These are phyloP conservation scores for Dianthus caryophyllus DNA, from an alignment of 148 eudicot genomes.

Conservation along the genomic window DNA sequence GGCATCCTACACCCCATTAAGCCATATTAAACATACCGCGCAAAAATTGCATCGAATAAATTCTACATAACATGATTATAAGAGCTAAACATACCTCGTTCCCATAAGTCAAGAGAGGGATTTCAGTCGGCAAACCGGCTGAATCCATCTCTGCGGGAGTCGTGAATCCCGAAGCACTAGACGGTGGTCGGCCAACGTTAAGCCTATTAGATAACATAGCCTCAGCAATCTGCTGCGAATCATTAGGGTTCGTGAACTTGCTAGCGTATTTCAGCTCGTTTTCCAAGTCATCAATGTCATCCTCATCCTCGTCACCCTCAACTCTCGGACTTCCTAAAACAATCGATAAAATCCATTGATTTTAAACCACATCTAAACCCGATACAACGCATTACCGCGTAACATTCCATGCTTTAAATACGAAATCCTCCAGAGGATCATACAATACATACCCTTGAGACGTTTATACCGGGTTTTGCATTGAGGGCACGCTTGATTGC, in stretches of 20 bases:
- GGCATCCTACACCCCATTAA: slow-evolving; percentile 39
- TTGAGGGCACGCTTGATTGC: slow-evolving; percentile 86
- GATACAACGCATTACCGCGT: not conserved
- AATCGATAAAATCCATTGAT: not conserved
- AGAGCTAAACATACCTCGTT: slow-evolving; percentile 55
- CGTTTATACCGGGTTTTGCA: slow-evolving; percentile 88
- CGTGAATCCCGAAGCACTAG: slow-evolving; percentile 42
- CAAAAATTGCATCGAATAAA: not conserved
- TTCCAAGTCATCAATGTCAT: slow-evolving; percentile 72
- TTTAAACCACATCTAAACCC: not conserved
- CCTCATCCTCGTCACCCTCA: slow-evolving; percentile 95
- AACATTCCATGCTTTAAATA: not conserved
- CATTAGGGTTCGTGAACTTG: slow-evolving; percentile 23
- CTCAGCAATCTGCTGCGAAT: slow-evolving; percentile 38
- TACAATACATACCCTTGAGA: slow-evolving; percentile 49
- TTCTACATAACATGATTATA: not conserved
- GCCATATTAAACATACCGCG: not conserved
- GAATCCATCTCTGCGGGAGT: slow-evolving; percentile 51
- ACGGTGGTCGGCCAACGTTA: slow-evolving; percentile 36
- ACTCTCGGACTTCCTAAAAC: slow-evolving; percentile 67
- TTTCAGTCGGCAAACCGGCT: slow-evolving; percentile 30
- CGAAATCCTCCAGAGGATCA: not conserved
- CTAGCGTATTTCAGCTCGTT: slow-evolving; percentile 51
- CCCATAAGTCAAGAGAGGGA: slow-evolving; percentile 69
- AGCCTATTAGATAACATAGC: slow-evolving; percentile 32